Conservation (phyloP, 331 rosid species). For the Arachis monticola region DNA sequence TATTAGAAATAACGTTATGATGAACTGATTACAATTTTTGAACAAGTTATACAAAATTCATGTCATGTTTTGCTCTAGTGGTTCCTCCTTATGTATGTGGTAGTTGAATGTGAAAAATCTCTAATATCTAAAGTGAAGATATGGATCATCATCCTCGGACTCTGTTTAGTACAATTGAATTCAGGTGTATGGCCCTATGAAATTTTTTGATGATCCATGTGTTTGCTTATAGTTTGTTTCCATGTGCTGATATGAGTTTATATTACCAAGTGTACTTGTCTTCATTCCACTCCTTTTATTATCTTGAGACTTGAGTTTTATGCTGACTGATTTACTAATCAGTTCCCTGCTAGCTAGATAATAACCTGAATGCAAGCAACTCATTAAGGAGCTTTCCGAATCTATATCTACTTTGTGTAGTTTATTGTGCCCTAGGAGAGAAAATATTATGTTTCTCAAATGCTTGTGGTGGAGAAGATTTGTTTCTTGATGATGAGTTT, state of each 20-base stretch:
- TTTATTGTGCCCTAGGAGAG: not conserved
- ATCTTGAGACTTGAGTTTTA: not conserved
- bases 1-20: not conserved
- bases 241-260: conserved; percentile 11
- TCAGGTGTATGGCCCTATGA: not conserved
- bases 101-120: conserved; percentile 7
- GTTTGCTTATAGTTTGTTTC: not conserved
- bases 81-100: not conserved
- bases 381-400: not conserved
- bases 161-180: not conserved
- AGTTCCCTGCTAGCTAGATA: conserved; percentile 5
- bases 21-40: not conserved
- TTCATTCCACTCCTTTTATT: not conserved
- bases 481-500: not conserved
- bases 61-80: conserved; percentile 17
- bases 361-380: conserved; percentile 4
- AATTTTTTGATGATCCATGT: conserved; percentile 8
- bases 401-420: not conserved
- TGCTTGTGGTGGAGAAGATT: not conserved
- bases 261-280: not conserved
- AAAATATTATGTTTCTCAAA: conserved; percentile 14
- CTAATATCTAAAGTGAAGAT: not conserved
- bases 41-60: not conserved
- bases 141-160: not conserved
- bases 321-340: not conserved